Percentiles rank a stretch among this genome's conserved stretches.
These are phyloP conservation scores for Geotrichum cucujoidarum DNA, from an alignment of 1,139 yeast species.

Conservation along the genomic window DNA sequence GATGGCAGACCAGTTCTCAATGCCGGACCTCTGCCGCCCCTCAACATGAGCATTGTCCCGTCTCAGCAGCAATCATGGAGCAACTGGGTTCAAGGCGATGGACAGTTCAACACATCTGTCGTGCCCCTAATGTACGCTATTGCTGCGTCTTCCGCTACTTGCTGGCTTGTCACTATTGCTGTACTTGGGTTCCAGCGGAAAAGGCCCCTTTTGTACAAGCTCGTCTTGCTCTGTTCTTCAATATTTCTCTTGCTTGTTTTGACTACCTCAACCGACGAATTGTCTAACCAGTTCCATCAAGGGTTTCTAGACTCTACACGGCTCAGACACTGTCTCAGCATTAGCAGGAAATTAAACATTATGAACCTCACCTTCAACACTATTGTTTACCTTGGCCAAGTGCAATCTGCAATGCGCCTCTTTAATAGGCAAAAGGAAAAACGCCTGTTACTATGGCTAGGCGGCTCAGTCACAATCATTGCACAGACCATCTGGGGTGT, in stretches of 20 bases:
- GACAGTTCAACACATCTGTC: conserved; percentile 7
- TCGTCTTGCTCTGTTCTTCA: conserved; percentile 23
- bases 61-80: conserved; percentile 4
- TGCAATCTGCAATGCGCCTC: conserved; percentile 67
- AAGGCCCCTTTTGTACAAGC: conserved; percentile 39
- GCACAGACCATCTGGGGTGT: conserved; percentile 70
- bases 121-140: conserved; percentile 53
- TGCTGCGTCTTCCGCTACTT: conserved; percentile 60
- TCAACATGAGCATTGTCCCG: neutral
- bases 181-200: conserved; percentile 47
- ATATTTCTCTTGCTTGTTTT: conserved; percentile 47
- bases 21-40: neutral
- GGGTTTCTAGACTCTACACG: conserved; percentile 52
- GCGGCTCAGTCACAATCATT: conserved; percentile 51
- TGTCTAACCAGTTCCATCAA: conserved; percentile 44
- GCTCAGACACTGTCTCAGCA: conserved; percentile 44
- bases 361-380: conserved; percentile 61
- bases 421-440: conserved; percentile 70
- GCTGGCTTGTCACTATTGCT: conserved; percentile 58
- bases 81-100: conserved; percentile 9
- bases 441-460: conserved; percentile 59
- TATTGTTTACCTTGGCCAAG: conserved; percentile 64
- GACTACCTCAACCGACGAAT: conserved; percentile 45
- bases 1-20: conserved; percentile 24
- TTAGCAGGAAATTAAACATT: conserved; percentile 42